Evolutionary conservation across 768 basidiomycete genomes (phyloP).

Genomic region (Leccinellum rugosiceps): DNA sequence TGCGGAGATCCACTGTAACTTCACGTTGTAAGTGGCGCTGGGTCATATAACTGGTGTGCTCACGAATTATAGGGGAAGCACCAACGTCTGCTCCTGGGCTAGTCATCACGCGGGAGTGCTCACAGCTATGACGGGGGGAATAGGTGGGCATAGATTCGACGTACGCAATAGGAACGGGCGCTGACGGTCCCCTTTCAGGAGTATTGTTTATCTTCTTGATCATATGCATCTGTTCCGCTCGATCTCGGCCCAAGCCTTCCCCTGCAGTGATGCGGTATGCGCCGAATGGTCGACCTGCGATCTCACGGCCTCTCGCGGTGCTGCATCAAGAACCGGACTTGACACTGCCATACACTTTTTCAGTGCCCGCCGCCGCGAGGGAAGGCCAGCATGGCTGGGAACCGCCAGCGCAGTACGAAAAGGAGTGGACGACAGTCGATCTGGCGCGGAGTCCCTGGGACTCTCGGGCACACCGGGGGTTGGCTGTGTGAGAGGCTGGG

Average conservation of each 20-base stretch:
- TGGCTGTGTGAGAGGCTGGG: neutral
- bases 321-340: neutral
- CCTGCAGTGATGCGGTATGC: neutral
- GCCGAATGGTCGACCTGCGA: neutral
- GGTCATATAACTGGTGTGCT: neutral
- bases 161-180: neutral
- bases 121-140: neutral
- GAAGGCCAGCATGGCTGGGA: neutral
- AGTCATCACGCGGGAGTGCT: neutral
- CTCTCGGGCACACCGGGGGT: neutral
- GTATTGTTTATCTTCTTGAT: constrained; percentile 1
- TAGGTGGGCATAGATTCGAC: constrained; percentile 1
- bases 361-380: neutral
- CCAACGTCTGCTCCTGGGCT: constrained; percentile 10
- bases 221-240: neutral
- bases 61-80: neutral
- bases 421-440: constrained; percentile 5
- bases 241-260: neutral
- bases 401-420: neutral
- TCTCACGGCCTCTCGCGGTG: neutral
- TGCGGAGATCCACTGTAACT: constrained; percentile 9
- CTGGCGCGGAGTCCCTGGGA: neutral
- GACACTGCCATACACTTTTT: constrained; percentile 2
- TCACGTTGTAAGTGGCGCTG: constrained; percentile 1
- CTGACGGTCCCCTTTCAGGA: constrained; percentile 3